These are phyloP conservation scores for Apiospora pterosperma DNA, from an alignment of 2,329 filamentous ascomycete species.

Conservation along the genomic window DNA sequence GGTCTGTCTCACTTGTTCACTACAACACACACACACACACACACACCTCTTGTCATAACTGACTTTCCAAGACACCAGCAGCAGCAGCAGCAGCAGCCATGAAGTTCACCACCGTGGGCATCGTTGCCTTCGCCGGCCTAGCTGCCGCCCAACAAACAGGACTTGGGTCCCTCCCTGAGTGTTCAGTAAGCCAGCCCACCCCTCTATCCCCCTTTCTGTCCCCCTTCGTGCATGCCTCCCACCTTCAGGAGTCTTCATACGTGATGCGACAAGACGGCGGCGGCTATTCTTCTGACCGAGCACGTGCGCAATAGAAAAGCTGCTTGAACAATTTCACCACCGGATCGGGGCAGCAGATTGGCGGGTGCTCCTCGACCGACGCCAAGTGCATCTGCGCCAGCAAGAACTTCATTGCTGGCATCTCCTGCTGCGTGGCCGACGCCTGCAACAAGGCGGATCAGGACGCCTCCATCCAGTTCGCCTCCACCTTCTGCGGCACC, in stretches of 20 bases:
- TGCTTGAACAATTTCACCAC: slow-evolving; percentile 30
- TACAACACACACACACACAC: too few relatives aligned
- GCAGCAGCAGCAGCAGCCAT: not conserved
- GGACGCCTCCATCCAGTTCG: slow-evolving; percentile 24
- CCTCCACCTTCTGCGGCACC: slow-evolving; percentile 29
- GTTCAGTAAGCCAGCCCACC: not conserved
- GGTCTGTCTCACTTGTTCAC: too few relatives aligned
- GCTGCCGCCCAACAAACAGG: not conserved
- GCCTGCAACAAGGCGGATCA: slow-evolving; percentile 41
- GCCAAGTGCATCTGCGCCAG: slow-evolving; percentile 46
- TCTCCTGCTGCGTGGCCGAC: slow-evolving; percentile 46
- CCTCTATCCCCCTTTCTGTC: too few relatives aligned
- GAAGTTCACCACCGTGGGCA: not conserved
- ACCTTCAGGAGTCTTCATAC: not conserved
- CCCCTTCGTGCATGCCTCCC: not conserved
- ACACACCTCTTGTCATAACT: not conserved
- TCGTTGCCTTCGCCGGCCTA: not conserved
- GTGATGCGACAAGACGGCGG: not conserved
- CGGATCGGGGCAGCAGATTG: slow-evolving; percentile 30
- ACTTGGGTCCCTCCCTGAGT: not conserved
- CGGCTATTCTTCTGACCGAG: too few relatives aligned
- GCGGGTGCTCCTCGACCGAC: slow-evolving; percentile 36
- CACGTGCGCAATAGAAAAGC: slow-evolving; percentile 18
- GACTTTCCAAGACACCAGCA: not conserved
- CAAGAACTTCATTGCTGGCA: slow-evolving; percentile 39